These are phyloP conservation scores for Ambrosia artemisiifolia DNA, from an alignment of 129 eudicot genomes.

Conservation along the genomic window DNA sequence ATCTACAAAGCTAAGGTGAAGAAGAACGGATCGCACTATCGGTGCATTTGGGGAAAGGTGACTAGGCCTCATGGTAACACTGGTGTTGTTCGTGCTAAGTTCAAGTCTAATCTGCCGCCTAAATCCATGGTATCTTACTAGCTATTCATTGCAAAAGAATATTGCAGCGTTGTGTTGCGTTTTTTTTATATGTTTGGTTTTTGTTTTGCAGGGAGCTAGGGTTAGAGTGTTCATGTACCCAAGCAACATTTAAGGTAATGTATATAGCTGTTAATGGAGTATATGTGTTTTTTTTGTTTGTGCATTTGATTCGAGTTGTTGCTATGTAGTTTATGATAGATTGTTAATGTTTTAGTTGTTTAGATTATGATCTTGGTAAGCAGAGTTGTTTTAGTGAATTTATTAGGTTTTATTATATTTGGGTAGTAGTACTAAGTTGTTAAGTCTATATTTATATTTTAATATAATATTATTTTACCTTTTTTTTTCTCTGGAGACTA, in stretches of 20 bases:
- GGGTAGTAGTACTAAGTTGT: background rate
- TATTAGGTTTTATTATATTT: background rate
- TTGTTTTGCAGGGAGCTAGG: slow-evolving; percentile 58
- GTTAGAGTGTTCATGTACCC: slow-evolving; percentile 86
- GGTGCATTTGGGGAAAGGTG: slow-evolving; percentile 51
- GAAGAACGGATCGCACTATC: slow-evolving; percentile 40
- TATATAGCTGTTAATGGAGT: background rate
- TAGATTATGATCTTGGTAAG: background rate
- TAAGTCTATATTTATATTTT: background rate
- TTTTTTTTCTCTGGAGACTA: too few species aligned
- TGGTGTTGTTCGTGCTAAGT: slow-evolving; percentile 49
- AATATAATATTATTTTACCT: background rate
- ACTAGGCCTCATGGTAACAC: slow-evolving; percentile 47
- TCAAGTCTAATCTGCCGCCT: slow-evolving; percentile 42
- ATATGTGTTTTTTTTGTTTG: background rate
- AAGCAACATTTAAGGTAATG: slow-evolving; percentile 73
- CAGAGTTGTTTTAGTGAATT: background rate
- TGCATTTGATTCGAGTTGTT: background rate
- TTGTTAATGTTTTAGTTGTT: background rate
- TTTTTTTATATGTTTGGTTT: background rate
- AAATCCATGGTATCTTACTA: slow-evolving; percentile 33
- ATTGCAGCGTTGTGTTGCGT: background rate
- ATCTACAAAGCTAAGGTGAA: slow-evolving; percentile 49
- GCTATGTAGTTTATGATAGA: background rate
- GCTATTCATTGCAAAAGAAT: background rate